Conservation (phyloP, 345 rosid genomes). For the Zanthoxylum bungeanum region DNA sequence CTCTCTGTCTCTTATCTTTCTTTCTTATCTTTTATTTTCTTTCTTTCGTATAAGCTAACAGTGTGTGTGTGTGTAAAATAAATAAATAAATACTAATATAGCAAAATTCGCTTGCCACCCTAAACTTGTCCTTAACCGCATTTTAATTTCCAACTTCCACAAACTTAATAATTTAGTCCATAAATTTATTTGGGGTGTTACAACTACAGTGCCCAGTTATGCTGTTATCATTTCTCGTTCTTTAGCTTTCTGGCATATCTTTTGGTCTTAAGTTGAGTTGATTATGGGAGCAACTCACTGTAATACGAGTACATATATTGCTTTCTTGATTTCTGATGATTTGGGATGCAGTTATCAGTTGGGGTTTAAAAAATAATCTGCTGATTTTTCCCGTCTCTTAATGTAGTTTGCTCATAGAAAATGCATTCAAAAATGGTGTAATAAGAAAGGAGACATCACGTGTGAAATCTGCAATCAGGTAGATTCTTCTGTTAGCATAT, state of each 20-base stretch:
- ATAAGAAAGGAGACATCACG: slow-evolving; percentile 59
- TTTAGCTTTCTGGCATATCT: background rate
- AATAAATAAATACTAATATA: no score
- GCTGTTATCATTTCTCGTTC: background rate
- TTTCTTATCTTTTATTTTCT: no score
- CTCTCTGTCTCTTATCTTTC: no score
- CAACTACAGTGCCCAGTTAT: background rate
- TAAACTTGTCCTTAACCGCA: no score
- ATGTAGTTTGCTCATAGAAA: slow-evolving; percentile 66
- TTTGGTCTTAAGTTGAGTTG: background rate
- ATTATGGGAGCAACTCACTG: background rate
- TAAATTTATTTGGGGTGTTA: no score
- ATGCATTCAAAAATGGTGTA: slow-evolving; percentile 75
- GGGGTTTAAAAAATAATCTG: background rate
- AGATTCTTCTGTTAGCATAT: background rate
- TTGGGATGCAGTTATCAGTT: background rate
- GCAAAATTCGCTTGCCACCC: no score
- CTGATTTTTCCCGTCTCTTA: slow-evolving; percentile 10
- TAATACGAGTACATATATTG: background rate
- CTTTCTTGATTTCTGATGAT: background rate
- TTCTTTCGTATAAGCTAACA: no score
- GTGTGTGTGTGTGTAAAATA: no score
- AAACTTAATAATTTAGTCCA: no score
- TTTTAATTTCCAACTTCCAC: no score
- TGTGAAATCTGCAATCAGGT: slow-evolving; percentile 72